Conservation (phyloP, 352 stramenopile genomes). For the Elongisporangium prolatum region DNA sequence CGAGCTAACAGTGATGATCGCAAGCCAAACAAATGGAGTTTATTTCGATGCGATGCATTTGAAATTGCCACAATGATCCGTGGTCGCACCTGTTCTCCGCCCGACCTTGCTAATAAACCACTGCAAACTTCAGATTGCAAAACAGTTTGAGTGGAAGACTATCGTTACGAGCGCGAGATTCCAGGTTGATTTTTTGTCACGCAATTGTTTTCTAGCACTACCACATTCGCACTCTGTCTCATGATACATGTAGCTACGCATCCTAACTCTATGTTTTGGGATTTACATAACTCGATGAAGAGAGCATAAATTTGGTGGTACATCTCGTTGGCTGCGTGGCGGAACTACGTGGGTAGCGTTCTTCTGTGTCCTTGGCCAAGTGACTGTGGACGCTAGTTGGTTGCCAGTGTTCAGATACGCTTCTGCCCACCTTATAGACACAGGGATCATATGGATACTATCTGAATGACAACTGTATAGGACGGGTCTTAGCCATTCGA, state of each 20-base stretch:
- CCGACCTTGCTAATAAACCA: background rate
- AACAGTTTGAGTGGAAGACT: slow-evolving; percentile 46
- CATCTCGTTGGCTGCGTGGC: background rate
- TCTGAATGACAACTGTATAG: background rate
- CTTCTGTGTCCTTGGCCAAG: slow-evolving; percentile 18
- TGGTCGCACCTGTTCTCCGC: slow-evolving; percentile 14
- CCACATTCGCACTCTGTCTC: slow-evolving; percentile 19
- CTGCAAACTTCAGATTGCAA: slow-evolving; percentile 4
- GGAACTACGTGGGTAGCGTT: slow-evolving; percentile 8
- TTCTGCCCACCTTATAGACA: background rate
- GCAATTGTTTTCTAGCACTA: slow-evolving; percentile 22
- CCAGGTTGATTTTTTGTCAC: slow-evolving; percentile 24
- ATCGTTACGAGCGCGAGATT: slow-evolving; percentile 47
- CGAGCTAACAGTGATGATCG: slow-evolving; percentile 10
- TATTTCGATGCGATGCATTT: slow-evolving; percentile 7
- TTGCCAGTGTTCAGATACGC: slow-evolving; percentile 9
- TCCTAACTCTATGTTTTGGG: slow-evolving; percentile 14
- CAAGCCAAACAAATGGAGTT: background rate
- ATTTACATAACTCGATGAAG: slow-evolving; percentile 11
- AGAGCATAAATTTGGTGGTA: slow-evolving; percentile 8
- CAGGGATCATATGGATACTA: background rate
- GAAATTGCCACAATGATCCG: slow-evolving; percentile 30
- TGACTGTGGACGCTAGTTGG: slow-evolving; percentile 35
- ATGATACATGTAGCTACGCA: slow-evolving; percentile 53
- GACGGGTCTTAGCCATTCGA: slow-evolving; percentile 15